Percentiles rank a stretch among this genome's conserved stretches.
Conservation (phyloP, 1,139 yeast genomes). For the Barnettozyma hawaiiensis region DNA sequence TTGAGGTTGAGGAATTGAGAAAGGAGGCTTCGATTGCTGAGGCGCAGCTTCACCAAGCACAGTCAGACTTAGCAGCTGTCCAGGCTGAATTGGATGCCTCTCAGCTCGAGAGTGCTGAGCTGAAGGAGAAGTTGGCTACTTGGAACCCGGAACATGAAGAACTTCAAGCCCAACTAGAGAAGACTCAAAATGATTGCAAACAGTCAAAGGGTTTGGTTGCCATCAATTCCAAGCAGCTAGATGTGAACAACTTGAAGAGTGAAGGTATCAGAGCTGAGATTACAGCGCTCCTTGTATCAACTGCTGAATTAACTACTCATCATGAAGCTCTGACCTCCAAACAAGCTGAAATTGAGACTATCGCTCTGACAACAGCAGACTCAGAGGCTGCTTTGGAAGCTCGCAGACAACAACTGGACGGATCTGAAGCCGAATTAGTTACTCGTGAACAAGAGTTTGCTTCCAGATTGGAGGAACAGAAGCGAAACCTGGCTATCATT, state of each 20-base stretch:
- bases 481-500: conserved; percentile 26
- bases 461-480: conserved; percentile 31
- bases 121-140: conserved; percentile 62
- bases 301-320: conserved; percentile 35
- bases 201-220: conserved; percentile 59
- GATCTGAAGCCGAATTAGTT: conserved; percentile 16
- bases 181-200: conserved; percentile 46
- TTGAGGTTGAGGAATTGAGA: conserved; percentile 67
- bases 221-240: conserved; percentile 66
- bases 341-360: conserved; percentile 35
- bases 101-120: conserved; percentile 56
- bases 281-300: conserved; percentile 34
- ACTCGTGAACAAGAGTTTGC: conserved; percentile 28
- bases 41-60: conserved; percentile 72
- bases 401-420: conserved; percentile 25
- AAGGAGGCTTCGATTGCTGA: conserved; percentile 77
- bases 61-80: conserved; percentile 57
- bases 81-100: conserved; percentile 57
- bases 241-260: conserved; percentile 46
- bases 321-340: conserved; percentile 31
- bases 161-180: conserved; percentile 50
- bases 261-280: conserved; percentile 43
- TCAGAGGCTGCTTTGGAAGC: conserved; percentile 24
- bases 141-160: conserved; percentile 64
- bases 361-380: conserved; percentile 24